Percentiles rank a stretch among this genome's conserved stretches.
Evolutionary conservation across 495 filamentous ascomycete genomes (phyloP).

Genomic region (Hyaloscypha hepaticicola): DNA sequence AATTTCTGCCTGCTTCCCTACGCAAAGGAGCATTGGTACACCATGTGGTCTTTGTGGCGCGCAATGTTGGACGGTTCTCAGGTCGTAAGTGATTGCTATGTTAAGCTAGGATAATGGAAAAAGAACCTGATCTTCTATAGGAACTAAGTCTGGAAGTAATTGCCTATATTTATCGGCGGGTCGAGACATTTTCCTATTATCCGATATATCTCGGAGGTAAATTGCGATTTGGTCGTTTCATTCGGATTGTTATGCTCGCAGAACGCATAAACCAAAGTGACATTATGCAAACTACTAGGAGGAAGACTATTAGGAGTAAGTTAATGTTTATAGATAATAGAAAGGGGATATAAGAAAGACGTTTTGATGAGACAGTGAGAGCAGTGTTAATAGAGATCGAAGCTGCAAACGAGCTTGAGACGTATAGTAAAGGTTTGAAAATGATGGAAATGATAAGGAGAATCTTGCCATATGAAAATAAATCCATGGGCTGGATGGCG

Average conservation of each 20-base stretch:
- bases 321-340: no score
- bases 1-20: conserved; percentile 20
- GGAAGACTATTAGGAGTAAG: no score
- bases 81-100: background rate
- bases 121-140: background rate
- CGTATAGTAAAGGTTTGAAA: no score
- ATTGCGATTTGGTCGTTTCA: background rate
- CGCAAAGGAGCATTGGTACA: conserved; percentile 17
- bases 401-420: no score
- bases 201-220: background rate
- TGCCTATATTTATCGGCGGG: background rate
- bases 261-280: no score
- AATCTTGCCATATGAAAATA: no score
- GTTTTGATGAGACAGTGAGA: no score
- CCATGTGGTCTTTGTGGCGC: background rate
- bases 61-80: background rate
- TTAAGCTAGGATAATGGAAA: background rate
- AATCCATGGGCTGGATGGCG: no score
- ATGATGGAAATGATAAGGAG: no score
- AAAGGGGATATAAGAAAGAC: no score
- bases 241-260: background rate
- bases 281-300: no score
- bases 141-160: background rate
- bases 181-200: background rate
- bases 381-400: no score